Base-by-base conservation (phyloP, 805 yeast species). In the Sporopachydermia lactativora region DNA sequence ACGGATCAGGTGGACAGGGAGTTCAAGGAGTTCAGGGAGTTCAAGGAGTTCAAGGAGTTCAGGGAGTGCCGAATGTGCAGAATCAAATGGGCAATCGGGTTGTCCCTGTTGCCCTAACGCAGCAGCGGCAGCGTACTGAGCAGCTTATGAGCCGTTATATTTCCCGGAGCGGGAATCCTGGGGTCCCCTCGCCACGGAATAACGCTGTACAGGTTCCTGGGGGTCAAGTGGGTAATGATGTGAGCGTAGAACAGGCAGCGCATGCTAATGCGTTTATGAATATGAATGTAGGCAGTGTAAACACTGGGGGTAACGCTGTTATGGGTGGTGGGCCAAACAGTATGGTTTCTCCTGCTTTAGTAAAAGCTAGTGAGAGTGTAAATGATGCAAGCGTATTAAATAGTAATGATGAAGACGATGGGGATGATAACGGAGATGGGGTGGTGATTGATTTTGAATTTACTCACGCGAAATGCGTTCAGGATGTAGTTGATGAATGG, bases 401-500 rank as follows among this genome's bases (percentile, higher is more conserved):
- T 24, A 24, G 31, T 24, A 24, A 24, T 24, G 31, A 24, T 24
- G 31, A 24, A n/a, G 31, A 24, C n/a, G 31, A 24, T 8, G 13
- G 13, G 8, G 31, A 24, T 8, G 31, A n/a, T 8, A n/a, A 8
- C 8, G n/a, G n/a, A 8, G 31, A 24, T 24, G 31, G 31, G 13
- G 31, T 8, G n/a, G 31, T 24, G n/a, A 24, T 24, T 24, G 31
- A 24, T n/a, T 24, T 24, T 24, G 31, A 24, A 24, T 24, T 24
- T n/a, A 8, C 57, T 8, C 44, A 44, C 17, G 54, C 55, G 19
- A 47, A 47, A 36, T 19, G 45, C n/a, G 50, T 56, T 39, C 49
- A 54, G 40, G 56, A 54, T 34, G 52, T 51, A 2, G 19, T 54
- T 17, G 55, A 51, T 35, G 58, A 54, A 41, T 54, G 47, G 35